Base-by-base conservation (phyloP, 1,284 basidiomycete species). In the Paramarasmius palmivorus region DNA sequence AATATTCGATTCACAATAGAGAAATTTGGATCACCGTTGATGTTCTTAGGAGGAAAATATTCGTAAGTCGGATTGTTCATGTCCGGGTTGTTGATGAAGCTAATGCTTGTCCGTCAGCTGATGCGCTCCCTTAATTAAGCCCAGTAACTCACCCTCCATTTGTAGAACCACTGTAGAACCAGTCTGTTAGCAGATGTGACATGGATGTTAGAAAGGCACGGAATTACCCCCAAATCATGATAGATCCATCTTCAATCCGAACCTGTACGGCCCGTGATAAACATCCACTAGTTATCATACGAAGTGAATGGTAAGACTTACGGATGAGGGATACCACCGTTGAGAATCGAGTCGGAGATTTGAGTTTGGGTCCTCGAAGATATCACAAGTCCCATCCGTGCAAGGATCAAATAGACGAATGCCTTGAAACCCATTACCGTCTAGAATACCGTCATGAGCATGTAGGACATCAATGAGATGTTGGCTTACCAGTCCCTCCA, bases 1-100 rank as follows among this genome's bases (percentile, higher is more conserved):
- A 5, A 17, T 12, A 29, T 17, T 20, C 34, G 17, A 44, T 10
- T 20, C 22, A 15, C 9, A 2, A 2, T 23, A 7, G 15, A 25
- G n/a, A 34, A 49, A 69, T 59, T 57, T 57, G 19, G 77, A 62
- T 65, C n/a, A 77, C 77, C 41, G 61, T 65, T 50, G 69, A 76
- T 53, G 66, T 73, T 71, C 58, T 78, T 77, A 3, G 73, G 70
- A 10, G 76, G 76, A 63, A 70, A 76, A 61, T 71, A 77, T 61
- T 78, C 76, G 60, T 73, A 67, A 5, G 60, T 52, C 5, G 62
- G 62, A 49, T 71, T 73, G 59, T 75, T 77, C 58, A 70, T 68
- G 1, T 65, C 61, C 9, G 68, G 62, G 37, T 57, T 59, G 53
- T 71, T 72, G 57, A 69, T 62, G 60, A 68, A 70, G 6, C 59